Evolutionary conservation across 208 protist species (phyloP), one percentile per base, ranked within the genome.

Genomic region (Leptomonas seymouri): DNA sequence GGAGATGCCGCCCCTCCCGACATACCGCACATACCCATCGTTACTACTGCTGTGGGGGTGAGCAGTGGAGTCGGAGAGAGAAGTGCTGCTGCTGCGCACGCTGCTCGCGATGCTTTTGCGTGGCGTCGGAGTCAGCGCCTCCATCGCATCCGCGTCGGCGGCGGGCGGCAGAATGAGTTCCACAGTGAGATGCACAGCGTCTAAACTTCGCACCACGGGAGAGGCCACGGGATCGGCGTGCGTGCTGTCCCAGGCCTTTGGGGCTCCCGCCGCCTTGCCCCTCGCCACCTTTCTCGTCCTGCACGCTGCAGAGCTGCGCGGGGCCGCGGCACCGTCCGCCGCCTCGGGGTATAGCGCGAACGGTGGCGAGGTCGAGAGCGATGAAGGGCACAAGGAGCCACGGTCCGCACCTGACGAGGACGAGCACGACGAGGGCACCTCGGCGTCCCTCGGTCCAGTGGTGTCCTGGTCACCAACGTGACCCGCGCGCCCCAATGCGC

Each of bases 101-200:
- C 62, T 58, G 36, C 63, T 63, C 28, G 66, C 42, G 28, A 55
- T 46, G 31, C 46, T 56, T 20, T 12, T 41, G 27, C 42, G 36
- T 2, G 6, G 12, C 53, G 51, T 48, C 50, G 48, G 15, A 15
- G 23, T 20, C 23, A 28, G 30, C 36, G 46, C 21, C 5, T 14
- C 58, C 7, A 28, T 48, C 12, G 71, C 45, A 36, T 44, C 30
- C 27, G 66, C 34, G 12, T 4, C 34, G 36, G 34, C 25, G 61
- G 20, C 34, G 34, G 59, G 36, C 51, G 58, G 34, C 56, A 5
- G 42, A 20, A 67, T 18, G 7, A 56, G 44, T 36, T 65, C 50
- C 1, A 81, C 76, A 23, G 63, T 60, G 41, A 81, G 50, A 48
- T 62, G 34, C 12, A 81, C 25, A 0, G 59, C 34, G 34, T 77